Conservation (phyloP, 1,284 basidiomycete genomes). For the Apiotrichum siamense region DNA sequence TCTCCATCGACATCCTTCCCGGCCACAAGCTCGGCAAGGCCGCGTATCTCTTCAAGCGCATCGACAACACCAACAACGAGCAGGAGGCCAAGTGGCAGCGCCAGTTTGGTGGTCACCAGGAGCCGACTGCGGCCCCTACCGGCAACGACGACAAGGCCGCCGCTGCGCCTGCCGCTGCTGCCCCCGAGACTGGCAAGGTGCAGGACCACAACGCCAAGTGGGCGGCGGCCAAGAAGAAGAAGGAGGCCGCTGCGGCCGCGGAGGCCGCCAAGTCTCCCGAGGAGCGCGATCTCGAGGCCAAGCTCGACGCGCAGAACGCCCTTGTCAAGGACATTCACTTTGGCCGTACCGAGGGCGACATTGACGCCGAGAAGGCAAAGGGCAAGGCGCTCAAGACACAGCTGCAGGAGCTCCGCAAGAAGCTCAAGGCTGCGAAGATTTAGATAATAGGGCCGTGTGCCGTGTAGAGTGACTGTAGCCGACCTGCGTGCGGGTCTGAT, state of each 20-base stretch:
- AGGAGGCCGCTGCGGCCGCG: constrained; percentile 30
- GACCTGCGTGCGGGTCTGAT: too few relatives aligned
- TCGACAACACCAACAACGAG: constrained; percentile 65
- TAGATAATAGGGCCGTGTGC: neutral
- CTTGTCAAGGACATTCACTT: constrained; percentile 64
- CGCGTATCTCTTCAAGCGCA: constrained; percentile 86
- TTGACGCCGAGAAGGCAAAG: constrained; percentile 50
- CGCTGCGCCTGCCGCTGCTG: constrained; percentile 29
- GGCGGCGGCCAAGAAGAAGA: constrained; percentile 29
- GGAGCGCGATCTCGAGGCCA: constrained; percentile 50
- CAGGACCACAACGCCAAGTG: constrained; percentile 37
- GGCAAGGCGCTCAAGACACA: constrained; percentile 59
- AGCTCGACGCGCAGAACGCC: constrained; percentile 67
- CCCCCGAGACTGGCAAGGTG: constrained; percentile 22
- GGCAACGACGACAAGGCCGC: constrained; percentile 27
- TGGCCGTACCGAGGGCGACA: constrained; percentile 53
- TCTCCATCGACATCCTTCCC: constrained; percentile 72
- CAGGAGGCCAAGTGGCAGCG: constrained; percentile 76
- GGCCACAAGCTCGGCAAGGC: constrained; percentile 83
- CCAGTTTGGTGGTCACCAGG: constrained; percentile 66
- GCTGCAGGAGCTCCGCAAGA: constrained; percentile 53
- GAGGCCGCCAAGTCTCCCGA: constrained; percentile 45
- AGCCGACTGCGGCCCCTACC: constrained; percentile 41
- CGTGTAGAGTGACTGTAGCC: neutral
- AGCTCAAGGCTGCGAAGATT: constrained; percentile 34